These are phyloP conservation scores for Lactarius vividus DNA, from an alignment of 768 basidiomycete genomes.

Conservation along the genomic window DNA sequence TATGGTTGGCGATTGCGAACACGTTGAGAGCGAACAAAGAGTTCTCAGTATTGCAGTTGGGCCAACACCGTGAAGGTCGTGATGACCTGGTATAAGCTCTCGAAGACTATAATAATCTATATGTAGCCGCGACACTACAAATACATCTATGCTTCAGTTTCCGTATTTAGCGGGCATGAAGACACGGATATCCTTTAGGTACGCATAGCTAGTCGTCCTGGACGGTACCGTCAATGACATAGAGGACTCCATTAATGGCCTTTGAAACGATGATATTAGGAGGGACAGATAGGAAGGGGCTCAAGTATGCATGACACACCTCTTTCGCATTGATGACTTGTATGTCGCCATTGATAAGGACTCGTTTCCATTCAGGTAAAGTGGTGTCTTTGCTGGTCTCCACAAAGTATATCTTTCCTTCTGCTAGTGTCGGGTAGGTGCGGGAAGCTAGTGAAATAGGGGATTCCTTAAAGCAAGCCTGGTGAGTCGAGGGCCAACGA, in stretches of 20 bases:
- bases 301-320: conserved; percentile 39
- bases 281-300: background rate
- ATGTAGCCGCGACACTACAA: background rate
- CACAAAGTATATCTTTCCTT: conserved; percentile 50
- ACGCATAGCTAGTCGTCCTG: conserved; percentile 30
- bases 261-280: conserved; percentile 29
- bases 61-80: background rate
- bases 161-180: background rate
- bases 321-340: conserved; percentile 59
- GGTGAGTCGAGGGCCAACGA: background rate
- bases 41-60: background rate
- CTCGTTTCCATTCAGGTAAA: conserved; percentile 55
- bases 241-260: conserved; percentile 57
- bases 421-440: conserved; percentile 57
- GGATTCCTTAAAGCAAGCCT: conserved; percentile 39
- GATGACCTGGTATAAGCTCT: background rate
- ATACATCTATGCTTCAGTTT: background rate
- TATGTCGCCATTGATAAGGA: conserved; percentile 53
- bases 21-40: background rate
- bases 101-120: background rate
- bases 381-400: conserved; percentile 37
- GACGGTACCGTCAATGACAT: conserved; percentile 56
- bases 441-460: conserved; percentile 46
- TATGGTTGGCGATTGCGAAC: background rate
- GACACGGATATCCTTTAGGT: background rate